Percentiles rank a stretch among this genome's conserved stretches.
Conservation (phyloP, 495 filamentous ascomycete species). For the Tuber microsphaerosporum region DNA sequence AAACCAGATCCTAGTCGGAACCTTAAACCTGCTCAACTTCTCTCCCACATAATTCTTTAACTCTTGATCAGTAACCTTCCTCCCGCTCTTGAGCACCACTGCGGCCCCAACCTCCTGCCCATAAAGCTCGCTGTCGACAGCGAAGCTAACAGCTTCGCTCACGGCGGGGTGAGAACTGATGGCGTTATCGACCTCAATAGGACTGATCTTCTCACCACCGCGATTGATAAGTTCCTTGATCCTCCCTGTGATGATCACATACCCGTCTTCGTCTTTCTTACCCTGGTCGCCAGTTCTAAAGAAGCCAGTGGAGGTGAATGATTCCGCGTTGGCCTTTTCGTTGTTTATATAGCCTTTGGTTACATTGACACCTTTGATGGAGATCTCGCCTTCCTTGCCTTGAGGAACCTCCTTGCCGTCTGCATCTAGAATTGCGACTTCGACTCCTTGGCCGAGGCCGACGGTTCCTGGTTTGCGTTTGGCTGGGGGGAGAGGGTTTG, state of each 20-base stretch:
- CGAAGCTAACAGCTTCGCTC: constrained; percentile 72
- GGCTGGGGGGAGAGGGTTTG: constrained; percentile 68
- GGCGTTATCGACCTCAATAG: constrained; percentile 77
- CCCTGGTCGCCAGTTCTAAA: constrained; percentile 85
- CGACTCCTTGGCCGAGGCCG: constrained; percentile 71
- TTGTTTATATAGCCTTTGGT: constrained; percentile 80
- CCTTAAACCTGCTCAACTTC: constrained; percentile 70
- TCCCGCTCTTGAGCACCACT: constrained; percentile 61
- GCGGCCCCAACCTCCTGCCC: constrained; percentile 76
- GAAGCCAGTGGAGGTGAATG: constrained; percentile 63
- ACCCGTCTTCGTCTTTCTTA: constrained; percentile 63
- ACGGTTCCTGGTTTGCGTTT: constrained; percentile 72
- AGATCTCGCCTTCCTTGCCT: constrained; percentile 68
- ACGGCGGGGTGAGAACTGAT: constrained; percentile 61
- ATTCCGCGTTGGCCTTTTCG: constrained; percentile 58
- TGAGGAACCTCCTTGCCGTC: constrained; percentile 55
- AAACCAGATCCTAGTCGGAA: constrained; percentile 77
- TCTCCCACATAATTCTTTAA: constrained; percentile 60
- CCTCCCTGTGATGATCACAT: constrained; percentile 67
- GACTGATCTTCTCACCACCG: constrained; percentile 74
- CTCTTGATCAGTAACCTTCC: constrained; percentile 50
- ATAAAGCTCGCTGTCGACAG: constrained; percentile 66
- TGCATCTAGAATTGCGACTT: constrained; percentile 65
- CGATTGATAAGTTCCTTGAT: constrained; percentile 84
- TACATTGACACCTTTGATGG: constrained; percentile 69